Percentiles rank a stretch among this genome's conserved stretches.
Evolutionary conservation across 163 green algal genomes (phyloP).

Genomic region (Scenedesmus sp.): DNA sequence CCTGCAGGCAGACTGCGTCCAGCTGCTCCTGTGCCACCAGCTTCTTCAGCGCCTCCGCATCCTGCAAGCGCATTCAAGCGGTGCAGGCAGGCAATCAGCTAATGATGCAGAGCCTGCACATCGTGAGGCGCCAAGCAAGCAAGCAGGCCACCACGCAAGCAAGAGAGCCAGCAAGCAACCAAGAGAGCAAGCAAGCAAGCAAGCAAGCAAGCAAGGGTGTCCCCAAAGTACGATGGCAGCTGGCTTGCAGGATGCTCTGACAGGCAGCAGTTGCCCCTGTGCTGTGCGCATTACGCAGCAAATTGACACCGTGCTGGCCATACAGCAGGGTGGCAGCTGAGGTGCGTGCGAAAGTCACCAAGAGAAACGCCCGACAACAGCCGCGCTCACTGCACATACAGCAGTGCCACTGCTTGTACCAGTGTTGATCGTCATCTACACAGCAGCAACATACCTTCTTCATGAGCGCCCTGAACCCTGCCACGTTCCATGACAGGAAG

Average conservation of each 20-base stretch:
- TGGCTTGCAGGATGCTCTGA: no score
- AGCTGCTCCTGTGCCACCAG: conserved; percentile 78
- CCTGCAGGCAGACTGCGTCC: conserved; percentile 48
- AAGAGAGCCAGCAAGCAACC: background rate
- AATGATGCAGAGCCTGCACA: no score
- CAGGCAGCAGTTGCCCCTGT: no score
- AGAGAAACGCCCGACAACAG: background rate
- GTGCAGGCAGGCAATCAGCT: background rate
- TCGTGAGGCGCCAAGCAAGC: background rate
- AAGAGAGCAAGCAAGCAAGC: background rate
- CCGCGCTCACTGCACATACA: background rate
- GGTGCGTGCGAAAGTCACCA: no score
- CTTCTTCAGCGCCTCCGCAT: conserved; percentile 62
- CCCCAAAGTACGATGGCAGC: no score
- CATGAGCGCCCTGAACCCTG: conserved; percentile 78
- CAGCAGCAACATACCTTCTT: conserved; percentile 69
- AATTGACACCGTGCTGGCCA: no score
- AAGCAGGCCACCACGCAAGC: background rate
- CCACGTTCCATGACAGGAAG: conserved; percentile 89
- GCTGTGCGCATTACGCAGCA: no score
- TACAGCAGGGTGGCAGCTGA: no score
- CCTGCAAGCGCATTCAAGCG: conserved; percentile 51
- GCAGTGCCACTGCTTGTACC: background rate
- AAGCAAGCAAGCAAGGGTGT: background rate
- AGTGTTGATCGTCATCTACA: background rate